phyloP scores from a whole-genome alignment of 768 basidiomycete genomes.

The Hericium rajendrae region DNA sequence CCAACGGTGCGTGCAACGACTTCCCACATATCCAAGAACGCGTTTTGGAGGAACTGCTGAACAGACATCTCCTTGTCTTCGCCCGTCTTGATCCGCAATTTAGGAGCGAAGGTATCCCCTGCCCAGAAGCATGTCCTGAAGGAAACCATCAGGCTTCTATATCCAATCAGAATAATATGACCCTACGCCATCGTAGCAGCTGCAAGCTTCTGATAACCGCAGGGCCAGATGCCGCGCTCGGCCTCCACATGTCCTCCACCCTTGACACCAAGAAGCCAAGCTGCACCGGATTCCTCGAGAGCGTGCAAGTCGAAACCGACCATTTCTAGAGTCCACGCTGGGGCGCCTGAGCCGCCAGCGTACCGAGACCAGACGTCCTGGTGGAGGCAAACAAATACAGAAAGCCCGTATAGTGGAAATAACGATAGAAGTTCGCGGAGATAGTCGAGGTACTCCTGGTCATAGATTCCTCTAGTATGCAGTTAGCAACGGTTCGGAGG shows the following conservation, averaged over 20 bases:
- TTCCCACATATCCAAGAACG: constrained; percentile 74
- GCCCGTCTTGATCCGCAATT: constrained; percentile 43
- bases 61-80: constrained; percentile 48
- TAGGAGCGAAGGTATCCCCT: constrained; percentile 78
- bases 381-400: constrained; percentile 73
- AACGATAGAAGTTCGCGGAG: constrained; percentile 58
- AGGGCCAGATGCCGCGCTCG: constrained; percentile 85
- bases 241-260: constrained; percentile 67
- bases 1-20: constrained; percentile 57
- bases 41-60: constrained; percentile 75
- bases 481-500: background rate
- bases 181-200: constrained; percentile 87
- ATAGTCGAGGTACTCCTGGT: constrained; percentile 75
- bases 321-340: constrained; percentile 86
- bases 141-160: background rate
- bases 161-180: constrained; percentile 2
- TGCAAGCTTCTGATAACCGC: constrained; percentile 89
- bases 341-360: constrained; percentile 90
- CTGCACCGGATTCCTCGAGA: constrained; percentile 76
- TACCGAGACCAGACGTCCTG: constrained; percentile 97
- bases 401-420: constrained; percentile 62
- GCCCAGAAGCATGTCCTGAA: constrained; percentile 87
- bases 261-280: constrained; percentile 76
- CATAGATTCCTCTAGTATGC: constrained; percentile 61
- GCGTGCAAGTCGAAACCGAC: constrained; percentile 78